A percentile compares a stretch with the other conserved stretches of the same genome.
These are phyloP conservation scores for Quercus ilex DNA, from an alignment of 306 rosid species.

Conservation along the genomic window DNA sequence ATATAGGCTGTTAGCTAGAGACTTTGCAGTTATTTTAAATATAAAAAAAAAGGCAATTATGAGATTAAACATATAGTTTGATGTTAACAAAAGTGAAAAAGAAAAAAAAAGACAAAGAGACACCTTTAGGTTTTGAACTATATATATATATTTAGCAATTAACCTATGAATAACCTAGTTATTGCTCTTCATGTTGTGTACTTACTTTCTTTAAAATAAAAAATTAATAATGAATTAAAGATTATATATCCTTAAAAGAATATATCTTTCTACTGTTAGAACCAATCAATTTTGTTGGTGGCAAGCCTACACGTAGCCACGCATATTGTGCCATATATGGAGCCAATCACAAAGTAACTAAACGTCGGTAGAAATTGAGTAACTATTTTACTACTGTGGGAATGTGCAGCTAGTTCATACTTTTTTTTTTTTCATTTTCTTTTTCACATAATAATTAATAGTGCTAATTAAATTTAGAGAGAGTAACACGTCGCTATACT, in stretches of 20 bases:
- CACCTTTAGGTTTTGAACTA: not conserved
- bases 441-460: too few relatives aligned
- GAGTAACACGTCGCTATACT: too few relatives aligned
- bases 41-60: slow-evolving; percentile 10
- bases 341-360: too few relatives aligned
- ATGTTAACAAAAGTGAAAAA: not conserved
- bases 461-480: too few relatives aligned
- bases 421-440: too few relatives aligned
- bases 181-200: not conserved
- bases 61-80: not conserved
- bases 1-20: slow-evolving; percentile 19
- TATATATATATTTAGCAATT: not conserved
- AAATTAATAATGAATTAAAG: not conserved
- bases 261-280: not conserved
- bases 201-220: not conserved
- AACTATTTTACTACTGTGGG: too few relatives aligned
- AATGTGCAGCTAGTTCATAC: too few relatives aligned
- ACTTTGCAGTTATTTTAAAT: not conserved
- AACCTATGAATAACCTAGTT: not conserved
- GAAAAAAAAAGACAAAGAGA: not conserved
- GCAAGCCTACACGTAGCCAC: not conserved
- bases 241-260: not conserved
- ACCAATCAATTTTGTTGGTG: not conserved
- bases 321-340: too few relatives aligned
- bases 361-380: too few relatives aligned